phyloP scores from a whole-genome alignment of 371 early-diverging fungal genomes.

The Nosema muscidifuracis region DNA sequence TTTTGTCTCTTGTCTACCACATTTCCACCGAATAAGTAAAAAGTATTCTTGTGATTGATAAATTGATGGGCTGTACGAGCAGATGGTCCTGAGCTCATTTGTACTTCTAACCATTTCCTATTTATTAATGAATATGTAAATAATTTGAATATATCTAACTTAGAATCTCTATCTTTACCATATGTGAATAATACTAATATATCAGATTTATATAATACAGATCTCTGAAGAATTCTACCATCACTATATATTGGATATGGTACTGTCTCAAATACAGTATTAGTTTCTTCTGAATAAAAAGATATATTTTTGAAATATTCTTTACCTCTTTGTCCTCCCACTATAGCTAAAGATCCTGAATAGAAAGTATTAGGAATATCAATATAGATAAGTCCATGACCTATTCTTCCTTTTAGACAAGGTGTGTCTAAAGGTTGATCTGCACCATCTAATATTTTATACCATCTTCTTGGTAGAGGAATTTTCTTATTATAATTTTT shows the following conservation, averaged over 20 bases:
- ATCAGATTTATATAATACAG: neutral
- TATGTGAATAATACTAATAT: conserved; percentile 25
- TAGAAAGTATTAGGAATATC: conserved; percentile 3
- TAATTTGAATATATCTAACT: conserved; percentile 7
- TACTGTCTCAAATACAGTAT: conserved; percentile 20
- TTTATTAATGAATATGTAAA: conserved; percentile 11
- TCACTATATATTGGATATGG: conserved; percentile 13
- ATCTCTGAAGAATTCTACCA: conserved; percentile 5
- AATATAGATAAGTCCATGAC: conserved; percentile 24
- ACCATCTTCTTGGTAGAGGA: neutral
- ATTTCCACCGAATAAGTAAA: conserved; percentile 42
- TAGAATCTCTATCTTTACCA: conserved; percentile 22
- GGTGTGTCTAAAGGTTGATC: conserved; percentile 9
- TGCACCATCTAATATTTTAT: neutral
- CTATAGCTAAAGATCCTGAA: conserved; percentile 12
- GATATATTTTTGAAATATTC: conserved; percentile 16
- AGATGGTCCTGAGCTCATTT: neutral
- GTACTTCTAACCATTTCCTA: conserved; percentile 9
- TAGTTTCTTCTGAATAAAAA: conserved; percentile 22
- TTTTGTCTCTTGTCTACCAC: conserved; percentile 10
- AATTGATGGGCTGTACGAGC: conserved; percentile 35
- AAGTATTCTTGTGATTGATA: neutral
- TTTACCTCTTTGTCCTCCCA: conserved; percentile 36
- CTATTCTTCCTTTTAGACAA: conserved; percentile 28
- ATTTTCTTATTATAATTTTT: too few species aligned